Conservation (phyloP, 176 grass and related monocot species). For the Triticum turgidum region DNA sequence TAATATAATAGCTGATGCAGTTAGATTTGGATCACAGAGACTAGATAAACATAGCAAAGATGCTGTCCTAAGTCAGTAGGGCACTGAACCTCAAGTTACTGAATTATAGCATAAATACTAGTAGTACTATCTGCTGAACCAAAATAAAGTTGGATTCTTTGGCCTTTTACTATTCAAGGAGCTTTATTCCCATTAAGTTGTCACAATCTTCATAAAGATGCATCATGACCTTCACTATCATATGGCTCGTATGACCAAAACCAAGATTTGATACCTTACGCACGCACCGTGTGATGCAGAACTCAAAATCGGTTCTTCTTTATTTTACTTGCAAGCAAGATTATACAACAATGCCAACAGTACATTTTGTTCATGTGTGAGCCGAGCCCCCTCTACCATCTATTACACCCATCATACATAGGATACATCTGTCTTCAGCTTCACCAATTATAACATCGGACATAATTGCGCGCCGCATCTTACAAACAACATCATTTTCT, state of each 20-base stretch:
- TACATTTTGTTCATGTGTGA: conserved; percentile 5
- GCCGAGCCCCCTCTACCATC: not conserved
- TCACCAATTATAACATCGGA: not conserved
- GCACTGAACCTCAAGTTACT: not conserved
- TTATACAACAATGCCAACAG: not conserved
- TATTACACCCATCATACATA: conserved; percentile 9
- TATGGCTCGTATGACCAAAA: too few species aligned
- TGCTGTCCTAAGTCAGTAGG: not conserved
- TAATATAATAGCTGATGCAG: not conserved
- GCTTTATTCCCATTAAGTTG: not conserved
- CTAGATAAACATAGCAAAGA: not conserved
- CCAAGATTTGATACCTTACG: too few species aligned
- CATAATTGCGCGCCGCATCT: not conserved
- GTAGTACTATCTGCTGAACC: not conserved
- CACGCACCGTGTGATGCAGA: not conserved
- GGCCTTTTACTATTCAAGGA: too few species aligned
- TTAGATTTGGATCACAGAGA: not conserved
- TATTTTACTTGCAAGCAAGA: conserved; percentile 6
- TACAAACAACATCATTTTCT: not conserved
- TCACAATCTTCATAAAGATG: conserved; percentile 2
- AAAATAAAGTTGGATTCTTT: not conserved
- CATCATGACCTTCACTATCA: too few species aligned
- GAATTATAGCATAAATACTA: not conserved
- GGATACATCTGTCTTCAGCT: not conserved
- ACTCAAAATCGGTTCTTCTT: not conserved